Percentiles rank a stretch among this genome's conserved stretches.
phyloP scores from a whole-genome alignment of 2,329 filamentous ascomycete species.

The Fusarium drepaniforme region DNA sequence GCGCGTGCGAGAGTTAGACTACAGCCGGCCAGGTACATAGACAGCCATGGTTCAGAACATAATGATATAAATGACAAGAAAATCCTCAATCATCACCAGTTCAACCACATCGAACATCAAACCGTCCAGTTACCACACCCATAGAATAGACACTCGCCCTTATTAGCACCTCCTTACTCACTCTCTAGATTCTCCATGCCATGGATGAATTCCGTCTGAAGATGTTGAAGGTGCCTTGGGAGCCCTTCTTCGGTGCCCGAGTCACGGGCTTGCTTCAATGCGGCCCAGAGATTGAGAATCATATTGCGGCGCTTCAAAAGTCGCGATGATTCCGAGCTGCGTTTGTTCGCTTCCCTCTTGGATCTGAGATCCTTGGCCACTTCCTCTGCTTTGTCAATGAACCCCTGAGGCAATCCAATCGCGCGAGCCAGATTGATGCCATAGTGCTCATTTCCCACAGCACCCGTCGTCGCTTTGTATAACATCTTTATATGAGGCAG shows the following conservation, averaged over 20 bases:
- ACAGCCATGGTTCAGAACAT: neutral
- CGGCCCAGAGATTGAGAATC: constrained; percentile 78
- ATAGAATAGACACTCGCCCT: neutral
- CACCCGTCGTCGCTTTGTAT: constrained; percentile 83
- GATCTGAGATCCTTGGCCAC: constrained; percentile 73
- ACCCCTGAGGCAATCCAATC: constrained; percentile 75
- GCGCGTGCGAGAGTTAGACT: constrained; percentile 74
- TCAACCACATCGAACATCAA: neutral
- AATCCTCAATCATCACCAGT: neutral
- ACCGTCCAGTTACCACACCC: neutral
- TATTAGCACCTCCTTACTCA: constrained; percentile 17
- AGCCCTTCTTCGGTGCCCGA: constrained; percentile 74
- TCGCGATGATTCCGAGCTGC: constrained; percentile 68
- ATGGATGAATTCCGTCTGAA: constrained; percentile 79
- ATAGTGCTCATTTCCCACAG: constrained; percentile 78
- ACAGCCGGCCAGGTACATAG: constrained; percentile 68
- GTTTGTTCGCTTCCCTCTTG: constrained; percentile 68
- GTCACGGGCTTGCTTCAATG: constrained; percentile 75
- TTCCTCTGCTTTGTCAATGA: constrained; percentile 76
- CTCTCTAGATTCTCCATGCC: constrained; percentile 76
- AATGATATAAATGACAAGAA: neutral
- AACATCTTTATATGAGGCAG: constrained; percentile 82
- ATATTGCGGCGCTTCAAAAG: constrained; percentile 77
- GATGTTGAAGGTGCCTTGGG: constrained; percentile 45
- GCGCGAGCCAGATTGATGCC: constrained; percentile 85